Evolutionary conservation across 768 basidiomycete species (phyloP), one percentile per base, ranked within the genome.

Genomic region (Agrocybe pediades): DNA sequence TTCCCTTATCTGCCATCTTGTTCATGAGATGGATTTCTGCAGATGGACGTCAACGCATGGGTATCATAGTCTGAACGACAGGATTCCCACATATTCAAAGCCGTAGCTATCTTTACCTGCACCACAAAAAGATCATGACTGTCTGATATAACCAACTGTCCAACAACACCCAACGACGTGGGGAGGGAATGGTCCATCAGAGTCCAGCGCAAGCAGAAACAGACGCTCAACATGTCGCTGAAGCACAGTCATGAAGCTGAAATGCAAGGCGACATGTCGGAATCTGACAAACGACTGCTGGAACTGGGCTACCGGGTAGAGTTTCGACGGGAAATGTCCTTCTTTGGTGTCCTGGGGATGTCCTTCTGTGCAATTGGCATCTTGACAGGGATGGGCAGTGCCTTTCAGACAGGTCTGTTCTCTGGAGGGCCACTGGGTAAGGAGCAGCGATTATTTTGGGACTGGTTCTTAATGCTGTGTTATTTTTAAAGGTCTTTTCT

Each of bases 341-440:
- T 82, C 27, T 83, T 79, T 48, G 82, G 82, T 20, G 83, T 85
- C 27, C 68, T 83, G 43, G 81, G 83, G 16, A 78, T 84, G 62
- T 82, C 80, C 0, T 84, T 84, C 62, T 83, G 82, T 44, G 77
- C 83, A 7, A 83, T 84, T 23, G 81, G 83, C 5, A 83, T 84
- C 57, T 70, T 84, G 9, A 83, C 81, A 6, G 81, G 83, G 24
- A 83, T 82, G 80, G 80, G 79, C 49, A 80, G 79, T 49, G 81
- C 82, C 0, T 83, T 83, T 54, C 82, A 84, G 60, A 83, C 81
- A 0, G 81, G 83, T 0, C 65, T 83, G 11, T 81, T 83, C 63
- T 82, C 80, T 40, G 81, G 83, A 0, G 83, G 82, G 5, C 82
- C 82, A 2, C 62, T 84, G 24, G 80, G 82, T 68, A 24, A 19